A percentile compares a stretch with the other conserved stretches of the same genome.
Evolutionary conservation across 179 eudicot species (phyloP).

Genomic region (Silene noctiflora): DNA sequence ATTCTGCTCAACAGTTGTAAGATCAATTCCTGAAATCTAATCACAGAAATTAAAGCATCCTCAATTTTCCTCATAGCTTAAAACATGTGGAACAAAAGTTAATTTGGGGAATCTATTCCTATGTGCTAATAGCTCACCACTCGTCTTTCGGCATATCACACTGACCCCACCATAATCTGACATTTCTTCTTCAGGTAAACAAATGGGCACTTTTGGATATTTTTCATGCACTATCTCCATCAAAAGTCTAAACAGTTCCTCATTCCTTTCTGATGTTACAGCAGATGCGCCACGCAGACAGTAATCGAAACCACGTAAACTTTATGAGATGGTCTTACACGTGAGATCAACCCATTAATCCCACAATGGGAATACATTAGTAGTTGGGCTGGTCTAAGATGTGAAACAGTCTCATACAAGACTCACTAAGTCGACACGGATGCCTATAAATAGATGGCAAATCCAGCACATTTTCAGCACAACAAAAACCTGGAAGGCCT

Average conservation of each 20-base stretch:
- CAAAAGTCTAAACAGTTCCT: constrained; percentile 16
- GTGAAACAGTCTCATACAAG: background rate
- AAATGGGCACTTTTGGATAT: constrained; percentile 5
- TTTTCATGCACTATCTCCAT: constrained; percentile 12
- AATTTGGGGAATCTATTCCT: constrained; percentile 18
- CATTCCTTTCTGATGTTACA: constrained; percentile 19
- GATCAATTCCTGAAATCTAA: background rate
- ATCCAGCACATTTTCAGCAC: constrained; percentile 15
- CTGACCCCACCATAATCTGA: background rate
- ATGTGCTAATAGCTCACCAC: constrained; percentile 15
- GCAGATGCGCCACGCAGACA: constrained; percentile 13
- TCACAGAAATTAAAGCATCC: constrained; percentile 5
- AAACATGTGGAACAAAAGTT: constrained; percentile 27
- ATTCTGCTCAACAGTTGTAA: constrained; percentile 23
- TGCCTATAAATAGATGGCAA: constrained; percentile 27
- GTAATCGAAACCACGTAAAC: background rate
- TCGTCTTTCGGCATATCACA: constrained; percentile 20
- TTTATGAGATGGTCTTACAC: background rate
- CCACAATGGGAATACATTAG: background rate
- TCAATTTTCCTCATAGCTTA: constrained; percentile 26
- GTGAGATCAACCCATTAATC: constrained; percentile 1
- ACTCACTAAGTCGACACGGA: background rate
- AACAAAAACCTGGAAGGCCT: constrained; percentile 3
- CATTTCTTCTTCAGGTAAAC: constrained; percentile 13
- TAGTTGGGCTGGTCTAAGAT: background rate